Conservation (phyloP, 2,329 filamentous ascomycete genomes). For the Nigrospora oryzae region DNA sequence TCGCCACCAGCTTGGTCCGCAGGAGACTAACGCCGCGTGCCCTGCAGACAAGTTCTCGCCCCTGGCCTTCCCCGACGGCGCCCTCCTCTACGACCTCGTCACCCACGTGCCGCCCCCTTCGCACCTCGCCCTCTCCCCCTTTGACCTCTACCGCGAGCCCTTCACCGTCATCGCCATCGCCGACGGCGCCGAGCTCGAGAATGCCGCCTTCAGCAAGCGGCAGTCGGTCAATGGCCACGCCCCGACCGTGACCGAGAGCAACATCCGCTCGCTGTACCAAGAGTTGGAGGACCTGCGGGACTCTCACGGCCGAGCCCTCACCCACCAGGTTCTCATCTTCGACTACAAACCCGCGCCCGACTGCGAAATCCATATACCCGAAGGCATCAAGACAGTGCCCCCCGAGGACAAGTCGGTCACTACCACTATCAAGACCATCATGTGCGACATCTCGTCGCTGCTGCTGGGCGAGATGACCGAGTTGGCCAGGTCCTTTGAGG, state of each 20-base stretch:
- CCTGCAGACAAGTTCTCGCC: conserved; percentile 83
- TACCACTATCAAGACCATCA: conserved; percentile 73
- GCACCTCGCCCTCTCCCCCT: conserved; percentile 73
- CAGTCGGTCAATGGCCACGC: conserved; percentile 42
- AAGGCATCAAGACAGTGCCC: conserved; percentile 66
- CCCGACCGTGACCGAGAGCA: conserved; percentile 43
- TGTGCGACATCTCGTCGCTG: conserved; percentile 70
- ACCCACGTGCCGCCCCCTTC: conserved; percentile 72
- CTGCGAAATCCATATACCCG: conserved; percentile 45
- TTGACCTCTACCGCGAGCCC: conserved; percentile 83
- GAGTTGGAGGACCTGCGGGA: conserved; percentile 66
- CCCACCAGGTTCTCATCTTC: conserved; percentile 74
- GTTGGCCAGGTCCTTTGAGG: conserved; percentile 65
- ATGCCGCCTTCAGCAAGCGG: conserved; percentile 43
- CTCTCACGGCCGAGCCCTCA: conserved; percentile 65
- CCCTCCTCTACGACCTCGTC: conserved; percentile 81
- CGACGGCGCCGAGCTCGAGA: conserved; percentile 64
- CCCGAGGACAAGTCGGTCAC: conserved; percentile 58
- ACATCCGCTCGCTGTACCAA: conserved; percentile 51
- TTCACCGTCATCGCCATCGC: conserved; percentile 77
- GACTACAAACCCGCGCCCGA: conserved; percentile 51
- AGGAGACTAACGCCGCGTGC: background rate
- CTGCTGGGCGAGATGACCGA: conserved; percentile 69
- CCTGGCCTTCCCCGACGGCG: conserved; percentile 75
- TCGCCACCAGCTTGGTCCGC: background rate